Base-by-base conservation (phyloP, 208 protist genomes). In the Trypanosoma cruzi region DNA sequence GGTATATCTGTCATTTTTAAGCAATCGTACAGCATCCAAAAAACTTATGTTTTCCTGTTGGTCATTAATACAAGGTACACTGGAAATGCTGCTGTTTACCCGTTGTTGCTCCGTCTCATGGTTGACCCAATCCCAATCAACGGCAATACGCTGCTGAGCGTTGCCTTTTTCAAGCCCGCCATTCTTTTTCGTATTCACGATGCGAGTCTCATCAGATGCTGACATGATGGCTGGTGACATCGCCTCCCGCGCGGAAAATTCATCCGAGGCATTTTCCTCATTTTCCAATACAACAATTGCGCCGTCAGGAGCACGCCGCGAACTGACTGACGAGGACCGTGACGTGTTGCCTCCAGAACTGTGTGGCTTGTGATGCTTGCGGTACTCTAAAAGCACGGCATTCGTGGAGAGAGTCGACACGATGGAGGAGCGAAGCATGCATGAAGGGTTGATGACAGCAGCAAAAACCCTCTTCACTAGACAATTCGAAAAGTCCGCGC, bases 41-140 rank as follows among this genome's bases (percentile, higher is more conserved):
- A 75, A 75, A 44, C 62, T 40, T 36, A 68, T 69, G 36, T 29
- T 53, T 31, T 20, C 29, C 24, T 55, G 24, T 22, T 34, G 10
- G 1, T 64, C 52, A 57, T 2, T 60, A 20, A 0, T 5, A 54
- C 49, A 18, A 62, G 18, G 14, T 20, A 20, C 1, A 46, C 20
- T 42, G n/a, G 5, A 28, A 31, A 31, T 52, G 13, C 2, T 31
- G 0, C 24, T 61, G 1, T 54, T 37, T 22, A 60, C 14, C 31
- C 10, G 2, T 42, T 59, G 36, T 31, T 59, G 34, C 31, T 68
- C 54, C 0, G 55, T 50, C 29, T 63, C 70, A 57, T 22, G 18
- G 24, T 75, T 75, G 0, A 68, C 54, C 37, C 40, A 5, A 64
- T 75, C 70, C 70, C 70, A 75, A 29, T 75, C 70, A 2, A 68